A percentile compares a stretch with the other conserved stretches of the same genome.
These are phyloP conservation scores for Castanospermum australe DNA, from an alignment of 306 rosid species.

Conservation along the genomic window DNA sequence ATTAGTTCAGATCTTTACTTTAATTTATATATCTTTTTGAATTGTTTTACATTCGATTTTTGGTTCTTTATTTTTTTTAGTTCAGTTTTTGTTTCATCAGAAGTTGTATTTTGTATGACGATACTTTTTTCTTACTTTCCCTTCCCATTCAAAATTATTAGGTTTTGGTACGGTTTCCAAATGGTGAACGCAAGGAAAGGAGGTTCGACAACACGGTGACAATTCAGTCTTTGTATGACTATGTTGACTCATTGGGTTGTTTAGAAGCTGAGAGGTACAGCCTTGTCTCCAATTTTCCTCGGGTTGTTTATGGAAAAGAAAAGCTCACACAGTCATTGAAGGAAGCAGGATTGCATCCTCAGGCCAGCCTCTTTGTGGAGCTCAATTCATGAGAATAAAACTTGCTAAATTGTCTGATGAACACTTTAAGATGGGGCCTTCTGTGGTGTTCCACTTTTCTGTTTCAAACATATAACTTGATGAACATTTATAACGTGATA, in stretches of 20 bases:
- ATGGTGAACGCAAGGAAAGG: constrained; percentile 91
- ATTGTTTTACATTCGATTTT: neutral
- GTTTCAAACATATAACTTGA: constrained; percentile 19
- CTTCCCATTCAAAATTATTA: constrained; percentile 25
- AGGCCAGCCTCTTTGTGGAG: constrained; percentile 57
- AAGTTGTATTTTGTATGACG: constrained; percentile 6
- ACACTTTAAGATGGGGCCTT: constrained; percentile 21
- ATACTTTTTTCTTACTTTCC: neutral
- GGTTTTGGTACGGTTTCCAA: constrained; percentile 97
- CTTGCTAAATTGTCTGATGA: constrained; percentile 21
- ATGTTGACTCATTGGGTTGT: constrained; percentile 86
- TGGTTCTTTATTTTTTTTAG: neutral
- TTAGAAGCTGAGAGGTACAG: constrained; percentile 63
- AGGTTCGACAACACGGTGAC: constrained; percentile 69
- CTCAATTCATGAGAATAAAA: constrained; percentile 29
- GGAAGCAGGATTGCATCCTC: constrained; percentile 97
- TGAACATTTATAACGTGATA: constrained; percentile 26
- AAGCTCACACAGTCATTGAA: constrained; percentile 64
- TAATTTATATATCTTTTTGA: neutral
- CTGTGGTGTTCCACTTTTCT: constrained; percentile 6
- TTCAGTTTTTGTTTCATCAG: constrained; percentile 1
- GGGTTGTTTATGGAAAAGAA: constrained; percentile 73
- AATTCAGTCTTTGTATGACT: constrained; percentile 80
- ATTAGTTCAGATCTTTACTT: neutral
- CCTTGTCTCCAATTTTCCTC: constrained; percentile 91